Percentiles rank a stretch among this genome's conserved stretches.
phyloP scores from a whole-genome alignment of 306 rosid genomes.

The Lagenaria siceraria region DNA sequence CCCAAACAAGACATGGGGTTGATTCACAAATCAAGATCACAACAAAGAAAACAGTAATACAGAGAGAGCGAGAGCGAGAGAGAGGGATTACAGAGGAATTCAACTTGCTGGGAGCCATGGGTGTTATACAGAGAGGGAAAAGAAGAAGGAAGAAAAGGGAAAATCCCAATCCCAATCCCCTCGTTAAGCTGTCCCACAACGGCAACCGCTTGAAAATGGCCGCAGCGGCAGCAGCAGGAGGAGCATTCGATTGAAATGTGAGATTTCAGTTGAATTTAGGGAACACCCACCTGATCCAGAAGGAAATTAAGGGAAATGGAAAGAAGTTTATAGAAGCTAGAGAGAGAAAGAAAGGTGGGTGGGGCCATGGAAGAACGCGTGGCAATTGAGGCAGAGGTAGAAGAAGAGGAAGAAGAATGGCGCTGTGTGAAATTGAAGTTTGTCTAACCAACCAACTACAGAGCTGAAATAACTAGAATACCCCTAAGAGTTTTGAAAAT shows the following conservation, averaged over 20 bases:
- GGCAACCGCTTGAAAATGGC: not conserved
- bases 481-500: not conserved
- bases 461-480: not conserved
- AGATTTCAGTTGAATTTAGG: not conserved
- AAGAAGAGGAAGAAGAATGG: not conserved
- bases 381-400: not conserved
- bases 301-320: not conserved
- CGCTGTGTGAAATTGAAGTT: not conserved
- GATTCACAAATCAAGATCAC: constrained; percentile 13
- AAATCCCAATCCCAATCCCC: not conserved
- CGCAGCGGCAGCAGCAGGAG: not conserved
- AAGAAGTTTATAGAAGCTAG: not conserved
- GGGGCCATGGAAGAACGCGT: constrained; percentile 7
- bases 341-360: not conserved
- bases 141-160: not conserved
- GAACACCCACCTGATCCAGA: not conserved
- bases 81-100: constrained; percentile 39
- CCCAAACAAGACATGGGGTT: not conserved
- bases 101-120: constrained; percentile 80
- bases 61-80: constrained; percentile 11
- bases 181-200: not conserved
- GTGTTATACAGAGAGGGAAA: not conserved
- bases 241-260: not conserved
- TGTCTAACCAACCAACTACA: constrained; percentile 6
- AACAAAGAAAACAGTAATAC: not conserved